Conservation (phyloP, 805 yeast species). For the Saturnispora dispora region DNA sequence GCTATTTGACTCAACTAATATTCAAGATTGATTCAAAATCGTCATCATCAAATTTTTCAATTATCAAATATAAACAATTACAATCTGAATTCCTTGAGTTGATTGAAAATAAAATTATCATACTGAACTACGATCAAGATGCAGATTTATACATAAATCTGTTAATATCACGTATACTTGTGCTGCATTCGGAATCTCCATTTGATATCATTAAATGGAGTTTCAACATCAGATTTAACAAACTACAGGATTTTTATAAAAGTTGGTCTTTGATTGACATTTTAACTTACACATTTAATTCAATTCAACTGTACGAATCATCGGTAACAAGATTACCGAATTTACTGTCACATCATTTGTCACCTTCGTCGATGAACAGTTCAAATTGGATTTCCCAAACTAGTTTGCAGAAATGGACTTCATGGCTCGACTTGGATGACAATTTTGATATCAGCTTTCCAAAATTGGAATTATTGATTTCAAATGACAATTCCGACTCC, state of each 20-base stretch:
- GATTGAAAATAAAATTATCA: slow-evolving; percentile 16
- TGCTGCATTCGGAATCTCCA: slow-evolving; percentile 13
- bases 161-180: slow-evolving; percentile 19
- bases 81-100: slow-evolving; percentile 14
- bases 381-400: slow-evolving; percentile 24
- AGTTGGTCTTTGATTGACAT: slow-evolving; percentile 18
- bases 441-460: neutral
- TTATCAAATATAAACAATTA: slow-evolving; percentile 15
- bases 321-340: slow-evolving; percentile 21
- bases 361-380: slow-evolving; percentile 2
- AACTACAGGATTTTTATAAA: slow-evolving; percentile 10
- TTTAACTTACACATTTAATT: slow-evolving; percentile 25
- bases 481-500: neutral
- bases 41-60: slow-evolving; percentile 9
- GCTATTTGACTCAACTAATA: slow-evolving; percentile 19
- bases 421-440: slow-evolving; percentile 21
- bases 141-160: slow-evolving; percentile 22
- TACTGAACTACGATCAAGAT: slow-evolving; percentile 23
- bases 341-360: neutral
- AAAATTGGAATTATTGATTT: neutral
- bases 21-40: slow-evolving; percentile 15
- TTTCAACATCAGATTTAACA: slow-evolving; percentile 16
- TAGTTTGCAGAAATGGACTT: slow-evolving; percentile 20
- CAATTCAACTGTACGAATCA: slow-evolving; percentile 20
- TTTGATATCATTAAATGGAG: slow-evolving; percentile 19